Evolutionary conservation across 1,284 basidiomycete genomes (phyloP).

Genomic region (Polyporus tsugae): DNA sequence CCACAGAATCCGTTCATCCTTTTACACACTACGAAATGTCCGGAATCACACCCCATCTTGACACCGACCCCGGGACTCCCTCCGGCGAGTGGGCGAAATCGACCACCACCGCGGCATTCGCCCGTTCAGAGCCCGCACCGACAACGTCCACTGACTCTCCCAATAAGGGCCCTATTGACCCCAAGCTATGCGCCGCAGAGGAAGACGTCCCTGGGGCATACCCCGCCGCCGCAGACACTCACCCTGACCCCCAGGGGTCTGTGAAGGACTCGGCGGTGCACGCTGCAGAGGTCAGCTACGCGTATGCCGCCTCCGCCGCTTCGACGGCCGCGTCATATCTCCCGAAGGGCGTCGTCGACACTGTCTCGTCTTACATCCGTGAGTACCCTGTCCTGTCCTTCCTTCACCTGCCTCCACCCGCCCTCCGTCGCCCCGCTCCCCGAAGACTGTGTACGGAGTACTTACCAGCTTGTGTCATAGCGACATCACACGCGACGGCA

Average conservation of each 20-base stretch:
- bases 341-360: conserved; percentile 37
- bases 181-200: conserved; percentile 28
- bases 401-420: neutral
- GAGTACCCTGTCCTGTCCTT: conserved; percentile 17
- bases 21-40: conserved; percentile 33
- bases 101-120: conserved; percentile 40
- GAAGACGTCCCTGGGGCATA: conserved; percentile 40
- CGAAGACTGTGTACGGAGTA: neutral
- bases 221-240: conserved; percentile 27
- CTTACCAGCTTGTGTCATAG: conserved; percentile 3
- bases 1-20: neutral
- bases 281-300: conserved; percentile 29
- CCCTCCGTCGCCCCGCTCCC: neutral
- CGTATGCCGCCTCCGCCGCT: conserved; percentile 32
- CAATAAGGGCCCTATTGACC: conserved; percentile 23
- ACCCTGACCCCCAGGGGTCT: conserved; percentile 8
- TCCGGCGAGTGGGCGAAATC: conserved; percentile 41
- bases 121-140: conserved; percentile 35
- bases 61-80: conserved; percentile 39
- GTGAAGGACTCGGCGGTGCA: conserved; percentile 22
- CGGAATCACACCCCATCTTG: conserved; percentile 38
- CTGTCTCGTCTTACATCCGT: conserved; percentile 42
- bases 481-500: conserved; percentile 19
- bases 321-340: conserved; percentile 39
- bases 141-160: conserved; percentile 25